Evolutionary conservation across 805 yeast genomes (phyloP).

Genomic region (Ogataea wickerhamii): DNA sequence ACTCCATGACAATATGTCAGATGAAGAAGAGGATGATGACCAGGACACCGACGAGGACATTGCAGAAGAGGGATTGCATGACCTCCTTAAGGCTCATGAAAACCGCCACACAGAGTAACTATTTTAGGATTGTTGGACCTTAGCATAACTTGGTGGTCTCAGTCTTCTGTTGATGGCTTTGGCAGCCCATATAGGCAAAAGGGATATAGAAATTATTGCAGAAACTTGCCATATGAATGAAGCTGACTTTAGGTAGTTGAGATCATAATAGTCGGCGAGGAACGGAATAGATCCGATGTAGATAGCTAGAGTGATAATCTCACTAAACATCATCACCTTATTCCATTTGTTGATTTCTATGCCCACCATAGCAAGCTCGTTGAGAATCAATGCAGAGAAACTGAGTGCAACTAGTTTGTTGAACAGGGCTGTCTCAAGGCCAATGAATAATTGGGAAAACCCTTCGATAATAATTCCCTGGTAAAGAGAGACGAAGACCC

Average conservation of each 20-base stretch:
- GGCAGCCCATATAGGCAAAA: conserved; percentile 87
- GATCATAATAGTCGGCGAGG: conserved; percentile 80
- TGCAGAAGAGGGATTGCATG: conserved; percentile 21
- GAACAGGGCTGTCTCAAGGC: conserved; percentile 53
- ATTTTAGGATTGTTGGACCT: conserved; percentile 73
- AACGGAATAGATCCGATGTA: conserved; percentile 80
- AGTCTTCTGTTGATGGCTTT: conserved; percentile 70
- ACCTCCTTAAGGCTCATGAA: not conserved
- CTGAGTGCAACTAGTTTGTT: conserved; percentile 80
- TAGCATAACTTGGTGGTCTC: conserved; percentile 94
- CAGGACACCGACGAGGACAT: conserved; percentile 29
- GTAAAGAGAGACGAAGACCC: conserved; percentile 86
- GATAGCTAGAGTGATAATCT: conserved; percentile 61
- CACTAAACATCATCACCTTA: conserved; percentile 66
- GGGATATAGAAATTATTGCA: conserved; percentile 61
- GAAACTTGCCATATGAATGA: conserved; percentile 67
- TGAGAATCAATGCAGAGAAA: conserved; percentile 72
- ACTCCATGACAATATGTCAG: conserved; percentile 18
- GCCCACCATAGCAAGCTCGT: conserved; percentile 92
- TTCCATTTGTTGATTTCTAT: conserved; percentile 92
- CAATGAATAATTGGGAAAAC: conserved; percentile 71
- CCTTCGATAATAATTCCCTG: conserved; percentile 89
- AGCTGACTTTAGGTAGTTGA: conserved; percentile 54
- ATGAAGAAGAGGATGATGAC: conserved; percentile 26
- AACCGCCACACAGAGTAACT: not conserved